Percentiles rank a stretch among this genome's conserved stretches.
Conservation (phyloP, 1,139 yeast genomes). For the Kodamaea ohmeri region DNA sequence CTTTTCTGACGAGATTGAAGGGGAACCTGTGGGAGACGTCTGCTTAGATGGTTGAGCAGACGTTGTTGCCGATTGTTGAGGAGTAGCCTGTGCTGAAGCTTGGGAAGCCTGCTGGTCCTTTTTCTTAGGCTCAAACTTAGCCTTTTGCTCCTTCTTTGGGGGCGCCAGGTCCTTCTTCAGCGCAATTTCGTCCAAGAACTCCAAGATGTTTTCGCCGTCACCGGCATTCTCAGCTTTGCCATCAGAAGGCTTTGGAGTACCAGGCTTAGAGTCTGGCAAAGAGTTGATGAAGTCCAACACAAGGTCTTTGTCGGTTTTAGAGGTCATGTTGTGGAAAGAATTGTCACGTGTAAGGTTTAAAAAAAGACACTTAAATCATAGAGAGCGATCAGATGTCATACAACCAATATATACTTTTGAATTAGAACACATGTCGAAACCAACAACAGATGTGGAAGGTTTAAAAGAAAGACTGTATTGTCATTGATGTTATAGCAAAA, state of each 20-base stretch:
- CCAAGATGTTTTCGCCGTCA: conserved; percentile 73
- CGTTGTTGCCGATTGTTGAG: neutral
- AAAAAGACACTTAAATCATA: too few species aligned
- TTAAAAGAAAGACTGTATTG: too few species aligned
- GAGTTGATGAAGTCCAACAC: conserved; percentile 89
- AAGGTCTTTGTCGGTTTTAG: conserved; percentile 53
- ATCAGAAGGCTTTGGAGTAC: conserved; percentile 32
- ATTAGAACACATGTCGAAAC: too few species aligned
- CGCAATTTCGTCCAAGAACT: conserved; percentile 81
- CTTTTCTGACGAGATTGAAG: neutral
- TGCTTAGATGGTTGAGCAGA: neutral
- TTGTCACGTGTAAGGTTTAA: neutral
- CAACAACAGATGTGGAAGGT: too few species aligned
- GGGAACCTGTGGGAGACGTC: neutral
- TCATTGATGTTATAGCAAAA: too few species aligned
- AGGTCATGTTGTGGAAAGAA: conserved; percentile 11
- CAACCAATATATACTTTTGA: too few species aligned
- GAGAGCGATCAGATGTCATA: too few species aligned
- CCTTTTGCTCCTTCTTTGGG: conserved; percentile 14
- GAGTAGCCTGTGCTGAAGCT: neutral
- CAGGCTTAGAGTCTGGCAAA: conserved; percentile 64
- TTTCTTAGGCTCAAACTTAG: conserved; percentile 29
- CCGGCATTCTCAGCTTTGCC: conserved; percentile 21
- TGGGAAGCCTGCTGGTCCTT: conserved; percentile 12
- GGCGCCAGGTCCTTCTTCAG: conserved; percentile 27